Evolutionary conservation across 371 early-diverging fungal species (phyloP).

Genomic region (Mortierella sp.): DNA sequence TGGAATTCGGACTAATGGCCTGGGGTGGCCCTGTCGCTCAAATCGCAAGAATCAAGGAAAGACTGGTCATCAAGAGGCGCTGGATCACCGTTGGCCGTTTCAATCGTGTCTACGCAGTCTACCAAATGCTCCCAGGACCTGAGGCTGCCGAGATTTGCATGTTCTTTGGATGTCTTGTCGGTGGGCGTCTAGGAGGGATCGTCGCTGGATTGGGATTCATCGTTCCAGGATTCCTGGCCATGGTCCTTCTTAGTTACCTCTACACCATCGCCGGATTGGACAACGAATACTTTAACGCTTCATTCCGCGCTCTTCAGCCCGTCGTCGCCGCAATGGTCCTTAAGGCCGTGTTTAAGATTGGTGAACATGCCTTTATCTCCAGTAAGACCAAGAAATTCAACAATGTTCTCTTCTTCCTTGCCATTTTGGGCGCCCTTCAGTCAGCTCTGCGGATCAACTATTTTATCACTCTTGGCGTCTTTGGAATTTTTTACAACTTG

Average conservation of each 20-base stretch:
- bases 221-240: conserved; percentile 58
- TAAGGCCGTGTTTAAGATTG: conserved; percentile 58
- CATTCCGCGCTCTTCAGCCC: conserved; percentile 61
- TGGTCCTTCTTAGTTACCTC: conserved; percentile 55
- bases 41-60: conserved; percentile 59
- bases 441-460: conserved; percentile 59
- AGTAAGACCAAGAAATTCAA: conserved; percentile 56
- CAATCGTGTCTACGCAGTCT: conserved; percentile 62
- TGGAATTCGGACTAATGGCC: conserved; percentile 58
- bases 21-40: conserved; percentile 65
- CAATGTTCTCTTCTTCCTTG: conserved; percentile 50
- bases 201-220: conserved; percentile 61
- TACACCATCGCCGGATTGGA: conserved; percentile 54
- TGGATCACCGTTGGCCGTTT: conserved; percentile 60
- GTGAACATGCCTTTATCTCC: conserved; percentile 56
- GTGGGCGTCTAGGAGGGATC: conserved; percentile 59
- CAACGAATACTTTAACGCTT: conserved; percentile 60
- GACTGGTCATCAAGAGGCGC: conserved; percentile 50
- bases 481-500: conserved; percentile 50
- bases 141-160: conserved; percentile 64
- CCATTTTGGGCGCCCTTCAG: conserved; percentile 55
- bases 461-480: conserved; percentile 58
- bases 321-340: conserved; percentile 63
- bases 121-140: conserved; percentile 62
- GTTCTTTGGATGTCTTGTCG: conserved; percentile 60